Evolutionary conservation across 345 rosid species (phyloP), one percentile per base, ranked within the genome.

Genomic region (Populus tremula): DNA sequence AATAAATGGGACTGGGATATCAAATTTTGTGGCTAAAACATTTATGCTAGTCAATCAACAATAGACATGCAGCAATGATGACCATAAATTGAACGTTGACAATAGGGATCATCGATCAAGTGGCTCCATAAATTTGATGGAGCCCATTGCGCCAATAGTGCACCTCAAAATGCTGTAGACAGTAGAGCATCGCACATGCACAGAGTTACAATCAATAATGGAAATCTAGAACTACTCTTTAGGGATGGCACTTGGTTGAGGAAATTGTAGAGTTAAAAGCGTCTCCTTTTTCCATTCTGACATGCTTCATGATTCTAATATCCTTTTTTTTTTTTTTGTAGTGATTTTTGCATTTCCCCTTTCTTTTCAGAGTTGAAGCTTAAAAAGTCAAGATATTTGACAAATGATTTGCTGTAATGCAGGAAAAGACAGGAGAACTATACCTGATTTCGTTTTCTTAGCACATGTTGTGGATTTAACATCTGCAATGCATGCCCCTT

Each of bases 391-490:
- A 56, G 13, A 56, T n/a, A n/a, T 56, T 56, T 56, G 27, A 56
- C 27, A 8, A 9, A 56, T 9, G 63, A 56, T 41, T 41, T 13
- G 36, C 39, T 11, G 21, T 21, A 2, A 21, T 64, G 81, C 87
- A 92, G 98, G 66, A 33, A 82, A 86, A 49, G 8, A 76, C 2
- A 77, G 78, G 74, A 88, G 86, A 77, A n/a, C 25, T n/a, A 91
- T 82, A 21, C 92, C 99, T 17, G 97, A 92, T 82, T 96, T 96
- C 25, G 99, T 96, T 75, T 96, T 96, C 90, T 84, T 96, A 50
- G 99, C 97, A 2, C 99, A 96, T 78, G 93, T 84, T 6, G 97
- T 96, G 21, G 99, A 96, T 77, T 35, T 96, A 2, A 69, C 86
- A 45, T 86, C 92, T 1, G 69, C 90, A 4, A 75, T 91, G 88